Percentiles rank a stretch among this genome's conserved stretches.
These are phyloP conservation scores for Colletotrichum scovillei DNA, from an alignment of 2,329 filamentous ascomycete genomes.

Conservation along the genomic window DNA sequence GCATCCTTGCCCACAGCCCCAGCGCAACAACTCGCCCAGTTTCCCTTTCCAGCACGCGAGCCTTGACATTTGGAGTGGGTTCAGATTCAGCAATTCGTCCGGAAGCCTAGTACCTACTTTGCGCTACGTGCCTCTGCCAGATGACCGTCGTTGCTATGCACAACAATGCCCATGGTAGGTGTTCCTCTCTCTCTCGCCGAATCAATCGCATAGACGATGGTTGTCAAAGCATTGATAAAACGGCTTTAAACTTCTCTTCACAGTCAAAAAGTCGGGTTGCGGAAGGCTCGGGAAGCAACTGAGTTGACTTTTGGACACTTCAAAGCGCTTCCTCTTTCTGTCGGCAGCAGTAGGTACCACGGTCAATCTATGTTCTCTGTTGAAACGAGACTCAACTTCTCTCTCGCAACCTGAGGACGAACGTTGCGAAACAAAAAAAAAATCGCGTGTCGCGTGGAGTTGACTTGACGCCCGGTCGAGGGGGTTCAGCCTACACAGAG, in stretches of 20 bases:
- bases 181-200: not conserved
- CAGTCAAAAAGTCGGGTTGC: not conserved
- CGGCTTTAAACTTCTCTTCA: conserved; percentile 1
- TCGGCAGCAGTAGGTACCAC: not conserved
- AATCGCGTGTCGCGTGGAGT: not conserved
- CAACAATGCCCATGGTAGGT: not conserved
- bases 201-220: not conserved
- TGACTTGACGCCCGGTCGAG: conserved; percentile 1
- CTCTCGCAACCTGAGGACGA: conserved; percentile 9
- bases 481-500: not conserved
- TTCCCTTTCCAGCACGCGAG: not conserved
- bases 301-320: not conserved
- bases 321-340: conserved; percentile 7
- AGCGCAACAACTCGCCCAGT: not conserved
- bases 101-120: not conserved
- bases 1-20: conserved; percentile 1
- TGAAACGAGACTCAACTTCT: conserved; percentile 11
- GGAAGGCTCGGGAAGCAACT: conserved; percentile 19
- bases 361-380: not conserved
- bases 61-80: not conserved
- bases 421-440: not conserved
- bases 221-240: not conserved
- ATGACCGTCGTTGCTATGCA: not conserved
- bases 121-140: conserved; percentile 14
- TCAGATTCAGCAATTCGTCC: conserved; percentile 8